phyloP scores from a whole-genome alignment of 345 rosid species.

The Bruguiera gymnorhiza region DNA sequence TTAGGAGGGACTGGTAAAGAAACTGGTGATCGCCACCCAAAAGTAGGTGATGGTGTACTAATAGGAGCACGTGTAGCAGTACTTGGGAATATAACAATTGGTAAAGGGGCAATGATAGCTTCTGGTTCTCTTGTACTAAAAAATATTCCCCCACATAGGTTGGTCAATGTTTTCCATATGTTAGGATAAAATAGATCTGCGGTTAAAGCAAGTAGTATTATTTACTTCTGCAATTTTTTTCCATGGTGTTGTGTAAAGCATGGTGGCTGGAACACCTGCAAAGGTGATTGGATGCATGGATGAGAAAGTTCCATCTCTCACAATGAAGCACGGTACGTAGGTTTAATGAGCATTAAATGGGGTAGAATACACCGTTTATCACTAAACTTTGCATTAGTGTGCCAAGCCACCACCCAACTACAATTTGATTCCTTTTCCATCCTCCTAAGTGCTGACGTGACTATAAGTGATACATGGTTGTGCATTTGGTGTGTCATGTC shows the following conservation, averaged over 20 bases:
- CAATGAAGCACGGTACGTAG: slow-evolving; percentile 66
- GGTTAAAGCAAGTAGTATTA: neutral
- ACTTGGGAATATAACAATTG: slow-evolving; percentile 77
- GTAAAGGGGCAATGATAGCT: slow-evolving; percentile 94
- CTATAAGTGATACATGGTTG: too few relatives aligned
- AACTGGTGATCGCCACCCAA: slow-evolving; percentile 83
- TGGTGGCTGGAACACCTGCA: slow-evolving; percentile 75
- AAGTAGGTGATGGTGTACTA: slow-evolving; percentile 78
- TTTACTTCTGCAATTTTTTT: neutral
- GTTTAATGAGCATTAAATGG: neutral
- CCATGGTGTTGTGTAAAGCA: slow-evolving; percentile 36
- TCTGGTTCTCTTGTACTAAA: slow-evolving; percentile 83
- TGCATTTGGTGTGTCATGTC: too few relatives aligned
- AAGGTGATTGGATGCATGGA: slow-evolving; percentile 57
- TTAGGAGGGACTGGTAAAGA: slow-evolving; percentile 89
- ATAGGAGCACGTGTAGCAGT: slow-evolving; percentile 76
- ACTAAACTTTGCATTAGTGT: too few relatives aligned
- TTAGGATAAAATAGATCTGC: too few relatives aligned
- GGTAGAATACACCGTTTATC: too few relatives aligned
- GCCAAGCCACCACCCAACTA: too few relatives aligned
- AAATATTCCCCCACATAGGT: slow-evolving; percentile 69
- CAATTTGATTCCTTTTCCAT: too few relatives aligned
- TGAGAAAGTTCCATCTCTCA: slow-evolving; percentile 64
- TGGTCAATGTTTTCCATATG: neutral
- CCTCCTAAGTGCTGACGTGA: too few relatives aligned